phyloP scores from a whole-genome alignment of 2,329 filamentous ascomycete genomes.

The Cryoendolithus antarcticus region DNA sequence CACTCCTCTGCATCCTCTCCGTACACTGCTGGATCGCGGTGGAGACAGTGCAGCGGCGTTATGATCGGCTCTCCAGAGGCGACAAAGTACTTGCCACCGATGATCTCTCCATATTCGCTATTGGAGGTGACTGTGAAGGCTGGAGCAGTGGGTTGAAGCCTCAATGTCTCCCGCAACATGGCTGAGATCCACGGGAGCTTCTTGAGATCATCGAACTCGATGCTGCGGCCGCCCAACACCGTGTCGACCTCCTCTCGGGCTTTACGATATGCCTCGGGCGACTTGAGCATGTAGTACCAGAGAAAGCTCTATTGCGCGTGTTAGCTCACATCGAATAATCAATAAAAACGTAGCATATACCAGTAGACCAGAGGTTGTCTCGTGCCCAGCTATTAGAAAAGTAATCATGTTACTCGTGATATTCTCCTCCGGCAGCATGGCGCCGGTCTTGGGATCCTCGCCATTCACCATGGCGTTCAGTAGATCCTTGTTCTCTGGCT shows the following conservation, averaged over 20 bases:
- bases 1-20: conserved; percentile 35
- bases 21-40: conserved; percentile 31
- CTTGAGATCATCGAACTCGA: conserved; percentile 37
- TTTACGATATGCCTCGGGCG: conserved; percentile 35
- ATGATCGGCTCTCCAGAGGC: conserved; percentile 22
- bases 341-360: too few species aligned
- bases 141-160: conserved; percentile 39
- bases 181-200: conserved; percentile 44
- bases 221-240: conserved; percentile 35
- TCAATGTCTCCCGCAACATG: conserved; percentile 42
- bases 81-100: conserved; percentile 27
- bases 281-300: conserved; percentile 41
- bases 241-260: conserved; percentile 44
- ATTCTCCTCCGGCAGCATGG: conserved; percentile 44
- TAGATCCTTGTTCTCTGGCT: conserved; percentile 35
- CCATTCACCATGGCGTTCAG: conserved; percentile 47
- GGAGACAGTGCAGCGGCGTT: conserved; percentile 23
- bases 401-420: conserved; percentile 57
- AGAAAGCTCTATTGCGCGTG: conserved; percentile 21
- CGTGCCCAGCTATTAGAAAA: conserved; percentile 44
- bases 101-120: conserved; percentile 13
- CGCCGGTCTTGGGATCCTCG: conserved; percentile 50
- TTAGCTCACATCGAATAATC: too few species aligned
- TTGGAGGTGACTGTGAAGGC: conserved; percentile 3
- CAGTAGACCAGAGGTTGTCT: conserved; percentile 4